Percentiles rank a stretch among this genome's conserved stretches.
These are phyloP conservation scores for Lentinus polychrous DNA, from an alignment of 1,284 basidiomycete species.

Conservation along the genomic window DNA sequence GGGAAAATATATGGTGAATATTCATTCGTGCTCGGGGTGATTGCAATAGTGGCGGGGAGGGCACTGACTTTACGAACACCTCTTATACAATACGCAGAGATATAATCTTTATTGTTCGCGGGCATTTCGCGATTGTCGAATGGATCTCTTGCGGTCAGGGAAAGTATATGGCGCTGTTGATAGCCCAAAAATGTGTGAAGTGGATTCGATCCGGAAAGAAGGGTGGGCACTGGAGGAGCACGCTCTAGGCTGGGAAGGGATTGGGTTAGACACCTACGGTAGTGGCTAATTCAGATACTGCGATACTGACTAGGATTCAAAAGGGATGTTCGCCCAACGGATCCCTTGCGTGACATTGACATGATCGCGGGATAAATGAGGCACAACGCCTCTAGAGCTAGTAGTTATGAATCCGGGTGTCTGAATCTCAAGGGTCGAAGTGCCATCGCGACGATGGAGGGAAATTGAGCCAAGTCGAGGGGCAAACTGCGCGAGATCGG, in stretches of 20 bases:
- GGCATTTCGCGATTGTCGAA: conserved; percentile 59
- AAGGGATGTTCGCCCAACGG: conserved; percentile 60
- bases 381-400: conserved; percentile 66
- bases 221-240: conserved; percentile 49
- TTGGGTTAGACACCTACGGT: not conserved
- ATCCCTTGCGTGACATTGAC: conserved; percentile 39
- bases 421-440: conserved; percentile 28
- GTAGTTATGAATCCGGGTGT: conserved; percentile 58
- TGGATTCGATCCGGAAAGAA: conserved; percentile 42
- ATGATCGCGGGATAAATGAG: conserved; percentile 69
- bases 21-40: not conserved
- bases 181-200: conserved; percentile 58
- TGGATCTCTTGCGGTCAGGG: conserved; percentile 61
- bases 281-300: not conserved
- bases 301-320: conserved; percentile 73
- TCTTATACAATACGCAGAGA: conserved; percentile 54
- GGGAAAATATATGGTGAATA: not conserved
- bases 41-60: not conserved
- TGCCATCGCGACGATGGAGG: conserved; percentile 11
- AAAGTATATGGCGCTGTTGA: conserved; percentile 42
- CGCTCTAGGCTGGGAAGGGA: conserved; percentile 46
- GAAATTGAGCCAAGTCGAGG: conserved; percentile 16
- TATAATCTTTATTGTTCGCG: conserved; percentile 51
- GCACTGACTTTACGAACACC: conserved; percentile 63
- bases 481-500: conserved; percentile 7